A percentile compares a stretch with the other conserved stretches of the same genome.
Conservation (phyloP, 768 basidiomycete species). For the Amanita jacksonii region DNA sequence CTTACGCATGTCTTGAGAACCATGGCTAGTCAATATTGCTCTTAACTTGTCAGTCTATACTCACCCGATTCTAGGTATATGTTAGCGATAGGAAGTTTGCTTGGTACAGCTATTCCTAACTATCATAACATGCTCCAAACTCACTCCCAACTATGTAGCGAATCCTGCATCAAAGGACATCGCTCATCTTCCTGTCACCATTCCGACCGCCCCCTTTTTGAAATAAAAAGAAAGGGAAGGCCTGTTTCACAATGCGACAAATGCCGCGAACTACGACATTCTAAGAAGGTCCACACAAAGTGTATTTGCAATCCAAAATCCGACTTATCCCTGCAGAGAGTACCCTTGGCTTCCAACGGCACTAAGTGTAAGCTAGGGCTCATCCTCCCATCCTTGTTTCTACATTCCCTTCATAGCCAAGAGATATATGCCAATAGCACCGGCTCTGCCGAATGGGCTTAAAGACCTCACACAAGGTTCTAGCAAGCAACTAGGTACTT, state of each 20-base stretch:
- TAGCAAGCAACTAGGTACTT: constrained; percentile 34
- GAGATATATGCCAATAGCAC: constrained; percentile 61
- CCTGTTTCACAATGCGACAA: constrained; percentile 85
- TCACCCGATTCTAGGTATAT: constrained; percentile 39
- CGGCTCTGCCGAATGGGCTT: constrained; percentile 67
- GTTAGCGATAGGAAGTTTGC: constrained; percentile 71
- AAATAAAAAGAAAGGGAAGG: constrained; percentile 89
- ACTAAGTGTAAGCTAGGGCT: constrained; percentile 29
- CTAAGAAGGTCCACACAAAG: constrained; percentile 73
- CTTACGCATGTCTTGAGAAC: neutral
- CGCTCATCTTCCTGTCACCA: constrained; percentile 85
- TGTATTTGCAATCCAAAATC: constrained; percentile 54
- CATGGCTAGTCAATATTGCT: constrained; percentile 12
- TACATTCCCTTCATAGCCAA: constrained; percentile 31
- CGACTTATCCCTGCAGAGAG: constrained; percentile 21
- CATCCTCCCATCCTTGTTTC: neutral
- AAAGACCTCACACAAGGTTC: constrained; percentile 38
- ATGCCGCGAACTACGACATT: constrained; percentile 76
- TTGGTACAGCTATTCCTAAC: constrained; percentile 38
- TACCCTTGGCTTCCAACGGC: constrained; percentile 24
- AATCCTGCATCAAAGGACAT: constrained; percentile 92
- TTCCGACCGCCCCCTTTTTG: constrained; percentile 81
- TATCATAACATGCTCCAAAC: neutral
- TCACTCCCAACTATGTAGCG: constrained; percentile 34
- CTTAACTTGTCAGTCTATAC: neutral